Percentiles rank a stretch among this genome's conserved stretches.
Evolutionary conservation across 177 flowering plant species (phyloP).

Genomic region (Vitis hybrid): DNA sequence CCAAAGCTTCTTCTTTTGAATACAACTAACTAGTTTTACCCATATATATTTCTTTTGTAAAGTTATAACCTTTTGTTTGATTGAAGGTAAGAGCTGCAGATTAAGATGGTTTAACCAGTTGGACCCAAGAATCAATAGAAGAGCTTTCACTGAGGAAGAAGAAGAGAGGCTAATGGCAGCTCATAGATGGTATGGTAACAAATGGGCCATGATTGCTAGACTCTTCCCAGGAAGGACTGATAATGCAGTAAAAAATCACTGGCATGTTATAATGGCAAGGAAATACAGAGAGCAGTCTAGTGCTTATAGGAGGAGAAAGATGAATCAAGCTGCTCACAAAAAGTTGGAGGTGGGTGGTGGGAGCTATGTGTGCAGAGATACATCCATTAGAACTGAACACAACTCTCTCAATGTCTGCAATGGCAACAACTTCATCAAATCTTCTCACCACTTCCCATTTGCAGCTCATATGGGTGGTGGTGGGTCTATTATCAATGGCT

Average conservation of each 20-base stretch:
- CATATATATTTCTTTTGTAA: background rate
- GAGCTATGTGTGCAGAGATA: background rate
- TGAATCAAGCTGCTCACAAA: background rate
- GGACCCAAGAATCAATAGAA: constrained; percentile 1
- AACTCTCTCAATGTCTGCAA: background rate
- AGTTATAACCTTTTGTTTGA: background rate
- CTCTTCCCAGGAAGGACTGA: constrained; percentile 6
- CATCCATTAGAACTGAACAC: background rate
- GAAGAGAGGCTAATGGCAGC: background rate
- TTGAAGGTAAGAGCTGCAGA: constrained; percentile 6
- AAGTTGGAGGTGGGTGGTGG: background rate
- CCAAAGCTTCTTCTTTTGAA: background rate
- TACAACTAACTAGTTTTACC: background rate
- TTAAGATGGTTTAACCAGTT: constrained; percentile 9
- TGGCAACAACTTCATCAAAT: background rate
- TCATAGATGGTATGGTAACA: constrained; percentile 5
- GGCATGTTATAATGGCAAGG: constrained; percentile 9
- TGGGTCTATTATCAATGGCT: background rate
- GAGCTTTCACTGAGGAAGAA: constrained; percentile 5
- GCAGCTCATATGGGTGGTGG: background rate
- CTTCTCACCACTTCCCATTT: background rate
- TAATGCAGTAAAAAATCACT: constrained; percentile 7
- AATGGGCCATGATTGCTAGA: constrained; percentile 3
- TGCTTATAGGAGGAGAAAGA: background rate
- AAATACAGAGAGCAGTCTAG: constrained; percentile 2